Base-by-base conservation (phyloP, 768 basidiomycete genomes). In the Leccinellum albellum region DNA sequence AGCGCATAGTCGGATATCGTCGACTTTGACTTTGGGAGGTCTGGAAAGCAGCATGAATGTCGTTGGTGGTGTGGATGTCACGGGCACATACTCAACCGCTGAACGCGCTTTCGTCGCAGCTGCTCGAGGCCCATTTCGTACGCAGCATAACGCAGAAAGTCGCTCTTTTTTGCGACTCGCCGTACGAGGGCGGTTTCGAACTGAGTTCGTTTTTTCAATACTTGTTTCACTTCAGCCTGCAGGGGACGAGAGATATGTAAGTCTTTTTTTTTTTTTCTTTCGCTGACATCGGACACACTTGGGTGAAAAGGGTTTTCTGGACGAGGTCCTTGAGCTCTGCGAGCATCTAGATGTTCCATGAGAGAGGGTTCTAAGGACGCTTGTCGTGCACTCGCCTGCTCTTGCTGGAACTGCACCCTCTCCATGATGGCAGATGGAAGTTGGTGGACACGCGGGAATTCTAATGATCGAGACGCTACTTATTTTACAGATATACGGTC, bases 311-410 rank as follows among this genome's bases (percentile, higher is more conserved):
- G 62, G 82, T 83, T 73, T 90, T 93, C 64, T 93, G 83, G 58
- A 89, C 85, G 12, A 96, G 78, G 73, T 95, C 93, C 73, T 92
- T 94, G 70, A 96, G 88, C 86, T 97, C 94, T 48, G 87, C 83
- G 83, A 96, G 90, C 86, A 94, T 95, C 83, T 89, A 68, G 44
- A n/a, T 21, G 50, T 47, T 40, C 32, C 24, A 56, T 58, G 60
- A 64, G 55, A 37, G 26, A 13, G 37, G 40, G 10, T 24, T 50
- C 32, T 5, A 23, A 1, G n/a, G 1, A 54, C 15, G 13, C 21
- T 2, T 35, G 32, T 40, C 7, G 7, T 48, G 53, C 26, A 55
- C 76, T 51, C 55, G 82, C 87, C 85, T 91, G 88, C 85, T 96
- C 94, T 73, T 95, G 90, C 74, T 95, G 86, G 65, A 88, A 95